Conservation (phyloP, 805 yeast species). For the Pichia phayaonensis region DNA sequence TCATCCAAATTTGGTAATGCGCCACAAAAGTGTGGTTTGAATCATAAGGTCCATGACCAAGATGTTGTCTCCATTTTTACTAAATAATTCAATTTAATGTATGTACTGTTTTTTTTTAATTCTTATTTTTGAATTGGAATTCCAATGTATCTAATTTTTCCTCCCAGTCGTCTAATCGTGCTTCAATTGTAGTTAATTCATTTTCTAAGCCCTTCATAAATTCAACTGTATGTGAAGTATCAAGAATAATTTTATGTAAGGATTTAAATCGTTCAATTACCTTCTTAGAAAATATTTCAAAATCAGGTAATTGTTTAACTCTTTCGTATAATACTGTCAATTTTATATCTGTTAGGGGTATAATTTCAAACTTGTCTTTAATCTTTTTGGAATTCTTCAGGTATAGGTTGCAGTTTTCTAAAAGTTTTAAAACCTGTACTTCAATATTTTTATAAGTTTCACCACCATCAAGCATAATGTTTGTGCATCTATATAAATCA, state of each 20-base stretch:
- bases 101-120: slow-evolving; percentile 5
- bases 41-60: slow-evolving; percentile 78
- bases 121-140: slow-evolving; percentile 9
- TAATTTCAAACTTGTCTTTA: slow-evolving; percentile 4
- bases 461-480: slow-evolving; percentile 16
- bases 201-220: slow-evolving; percentile 13
- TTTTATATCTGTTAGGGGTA: slow-evolving; percentile 16
- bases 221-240: slow-evolving; percentile 6
- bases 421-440: slow-evolving; percentile 10
- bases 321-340: slow-evolving; percentile 16
- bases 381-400: slow-evolving; percentile 8
- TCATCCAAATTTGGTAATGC: slow-evolving; percentile 76
- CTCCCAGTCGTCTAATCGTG: slow-evolving; percentile 19
- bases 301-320: slow-evolving; percentile 16
- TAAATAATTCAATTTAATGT: slow-evolving; percentile 44
- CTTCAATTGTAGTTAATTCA: slow-evolving; percentile 15
- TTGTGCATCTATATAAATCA: slow-evolving; percentile 20
- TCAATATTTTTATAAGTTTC: slow-evolving; percentile 12
- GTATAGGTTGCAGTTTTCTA: slow-evolving; percentile 7
- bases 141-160: slow-evolving; percentile 17
- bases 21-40: slow-evolving; percentile 93
- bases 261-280: slow-evolving; percentile 16
- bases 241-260: slow-evolving; percentile 11
- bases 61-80: slow-evolving; percentile 91
- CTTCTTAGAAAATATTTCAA: slow-evolving; percentile 13